Base-by-base conservation (phyloP, 352 stramenopile species). In the Phytophthora hybrid region DNA sequence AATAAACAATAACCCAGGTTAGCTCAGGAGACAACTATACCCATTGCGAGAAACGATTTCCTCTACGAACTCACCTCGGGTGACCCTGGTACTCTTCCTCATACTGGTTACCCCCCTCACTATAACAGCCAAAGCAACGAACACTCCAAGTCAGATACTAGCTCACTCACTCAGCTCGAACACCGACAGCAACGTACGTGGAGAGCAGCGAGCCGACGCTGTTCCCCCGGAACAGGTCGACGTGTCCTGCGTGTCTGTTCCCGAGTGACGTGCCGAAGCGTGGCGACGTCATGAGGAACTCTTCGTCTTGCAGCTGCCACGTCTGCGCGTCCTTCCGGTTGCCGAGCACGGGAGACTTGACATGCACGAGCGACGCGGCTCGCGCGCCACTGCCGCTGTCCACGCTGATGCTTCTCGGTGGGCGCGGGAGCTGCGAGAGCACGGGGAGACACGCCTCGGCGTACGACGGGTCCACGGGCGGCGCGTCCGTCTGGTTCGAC, bases 231-330 rank as follows among this genome's bases (percentile, higher is more conserved):
- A 83, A 83, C 44, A 83, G 26, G 34, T 80, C 69, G 9, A 80
- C 58, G 1, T 78, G 68, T 71, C 58, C 66, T 64, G 7, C 55
- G 13, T 74, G 65, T 26, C 47, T 69, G 56, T 61, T 71, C n/a
- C 60, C 31, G 8, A 82, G 55, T 13, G 77, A 81, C 21, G 71
- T 46, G 1, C 80, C 78, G 39, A 90, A 89, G 59, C 83, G 79
- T 31, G 84, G 84, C 46, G 83, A 91, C 53, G 78, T 81, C 72
- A 82, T 82, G 18, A 90, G 59, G 39, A 90, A 84, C 76, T 92
- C 83, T 65, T 92, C 84, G 46, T 91, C 84, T 54, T 92, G 84
- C 16, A 92, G 58, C 59, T 92, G 83, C 84, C 84, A 92, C 61
- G 84, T 92, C 71, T 87, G 77, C 29, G 83, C 78, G 64, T 92